Base-by-base conservation (phyloP, 2,329 filamentous ascomycete genomes). In the Ophiosphaerella korrae region DNA sequence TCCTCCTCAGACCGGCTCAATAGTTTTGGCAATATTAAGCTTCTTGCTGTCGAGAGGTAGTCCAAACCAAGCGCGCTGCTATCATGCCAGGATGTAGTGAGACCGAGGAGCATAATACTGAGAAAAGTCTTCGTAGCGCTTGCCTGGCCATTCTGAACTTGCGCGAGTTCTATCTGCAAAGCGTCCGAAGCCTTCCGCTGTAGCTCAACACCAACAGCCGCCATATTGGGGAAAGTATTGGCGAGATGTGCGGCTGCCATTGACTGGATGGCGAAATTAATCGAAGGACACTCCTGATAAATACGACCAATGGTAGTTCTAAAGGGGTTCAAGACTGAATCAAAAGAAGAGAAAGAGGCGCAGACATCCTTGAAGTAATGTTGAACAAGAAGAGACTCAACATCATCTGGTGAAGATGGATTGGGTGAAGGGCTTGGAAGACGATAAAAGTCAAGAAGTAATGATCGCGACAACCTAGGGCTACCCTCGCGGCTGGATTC, bases 291-390 rank as follows among this genome's bases (percentile, higher is more conserved):
- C n/a, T 78, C 79, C 35, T 81, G 76, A 78, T 83, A 86, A 2
- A 85, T 74, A 18, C 80, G 79, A 4, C 78, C 79, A 11, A 86
- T 82, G 0, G 83, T 82, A 1, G 80, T 82, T 33, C 84, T 75
- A 57, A 86, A 86, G 0, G 83, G 83, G 57, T 87, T 87, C 57
- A 85, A 76, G 11, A 78, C 75, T 16, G 83, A 85, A 66, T 87
- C 84, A 59, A 85, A 87, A 51, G 81, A 84, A n/a, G 84, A 87
- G 65, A 84, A 86, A 8, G 86, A 70, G 3, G 77, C 79, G 42
- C 82, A 84, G 3, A 86, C 82, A 52, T 85, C 82, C 58, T 82
- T 82, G 71, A 87, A 87, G 58, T 86, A 87, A 58, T 86, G 84
- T 41, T 85, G 82, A 8, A 86, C 80, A 13, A 87, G 72, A 39